Percentiles rank a stretch among this genome's conserved stretches.
These are phyloP conservation scores for Gossypium stocksii DNA, from an alignment of 345 rosid genomes.

Conservation along the genomic window DNA sequence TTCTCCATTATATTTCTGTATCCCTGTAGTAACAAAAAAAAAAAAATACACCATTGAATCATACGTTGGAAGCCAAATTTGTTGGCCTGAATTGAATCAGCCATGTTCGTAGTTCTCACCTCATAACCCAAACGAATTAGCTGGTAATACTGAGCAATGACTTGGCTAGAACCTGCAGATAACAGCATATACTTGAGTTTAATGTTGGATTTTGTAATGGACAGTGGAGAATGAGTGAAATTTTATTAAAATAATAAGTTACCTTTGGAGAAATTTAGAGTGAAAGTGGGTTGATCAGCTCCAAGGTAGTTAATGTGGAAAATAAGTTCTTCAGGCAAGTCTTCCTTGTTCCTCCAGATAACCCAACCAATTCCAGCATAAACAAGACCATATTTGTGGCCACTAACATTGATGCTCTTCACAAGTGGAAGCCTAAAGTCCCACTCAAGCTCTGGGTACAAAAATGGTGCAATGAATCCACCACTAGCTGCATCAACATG, in stretches of 20 bases:
- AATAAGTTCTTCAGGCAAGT: conserved; percentile 91
- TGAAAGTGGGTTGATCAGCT: conserved; percentile 91
- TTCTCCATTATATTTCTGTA: conserved; percentile 90
- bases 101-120: conserved; percentile 31
- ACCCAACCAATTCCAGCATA: conserved; percentile 98
- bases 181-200: conserved; percentile 9
- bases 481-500: conserved; percentile 98
- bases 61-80: background rate
- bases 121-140: conserved; percentile 78
- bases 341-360: conserved; percentile 75
- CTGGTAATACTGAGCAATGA: conserved; percentile 88
- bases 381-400: conserved; percentile 86
- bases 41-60: background rate
- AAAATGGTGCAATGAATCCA: conserved; percentile 90
- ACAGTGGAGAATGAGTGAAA: background rate
- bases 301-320: conserved; percentile 95
- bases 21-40: conserved; percentile 35
- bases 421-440: conserved; percentile 87
- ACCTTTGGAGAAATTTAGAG: conserved; percentile 90
- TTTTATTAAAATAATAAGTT: conserved; percentile 3
- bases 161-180: conserved; percentile 61
- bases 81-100: background rate
- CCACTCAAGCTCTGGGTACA: conserved; percentile 92
- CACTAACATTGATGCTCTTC: conserved; percentile 87
- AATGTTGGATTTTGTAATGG: background rate